Evolutionary conservation across 345 rosid species (phyloP), one percentile per base, ranked within the genome.

Genomic region (Pugionium dolabratum): DNA sequence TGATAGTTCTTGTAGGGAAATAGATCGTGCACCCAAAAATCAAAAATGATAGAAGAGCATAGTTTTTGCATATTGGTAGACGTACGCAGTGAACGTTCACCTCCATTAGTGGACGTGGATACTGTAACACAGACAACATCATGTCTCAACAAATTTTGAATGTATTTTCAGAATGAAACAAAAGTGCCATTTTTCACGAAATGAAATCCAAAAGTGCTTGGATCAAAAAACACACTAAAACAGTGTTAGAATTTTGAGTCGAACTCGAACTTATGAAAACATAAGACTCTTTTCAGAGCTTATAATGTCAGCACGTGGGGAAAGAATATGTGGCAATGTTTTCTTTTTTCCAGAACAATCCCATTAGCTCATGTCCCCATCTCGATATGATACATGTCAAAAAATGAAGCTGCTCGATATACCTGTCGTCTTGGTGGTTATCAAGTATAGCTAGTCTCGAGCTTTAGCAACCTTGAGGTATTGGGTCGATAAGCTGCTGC

Each of bases 81-180:
- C 28, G 5, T 54, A 8, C 11, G 7, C 41, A 10, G 18, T 18
- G 18, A 18, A 18, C 18, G 18, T 18, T 18, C 18, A n/a, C 45
- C 2, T 42, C 10, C 2, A 18, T 45, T 28, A 6, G 57, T 52
- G 27, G 32, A 18, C 18, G 18, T 18, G 18, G 18, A 18, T 18
- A 18, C 18, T 18, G 18, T 18, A 18, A 18, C 18, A 18, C 18
- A 18, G 18, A 18, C 18, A 18, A 18, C 18, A 31, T 10, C 28
- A 42, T 4, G 37, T 42, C 36, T 9, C 50, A 42, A 59, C 50
- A 58, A 58, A 11, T 43, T 42, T 59, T 30, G 50, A 28, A 59
- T 59, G 39, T 59, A 6, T 10, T 9, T 57, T 57, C 34, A 56
- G 36, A 57, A 57, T 18, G 26, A 11, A 27, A 1, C 46, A 40